Conservation (phyloP, 345 rosid genomes). For the Angophora floribunda region DNA sequence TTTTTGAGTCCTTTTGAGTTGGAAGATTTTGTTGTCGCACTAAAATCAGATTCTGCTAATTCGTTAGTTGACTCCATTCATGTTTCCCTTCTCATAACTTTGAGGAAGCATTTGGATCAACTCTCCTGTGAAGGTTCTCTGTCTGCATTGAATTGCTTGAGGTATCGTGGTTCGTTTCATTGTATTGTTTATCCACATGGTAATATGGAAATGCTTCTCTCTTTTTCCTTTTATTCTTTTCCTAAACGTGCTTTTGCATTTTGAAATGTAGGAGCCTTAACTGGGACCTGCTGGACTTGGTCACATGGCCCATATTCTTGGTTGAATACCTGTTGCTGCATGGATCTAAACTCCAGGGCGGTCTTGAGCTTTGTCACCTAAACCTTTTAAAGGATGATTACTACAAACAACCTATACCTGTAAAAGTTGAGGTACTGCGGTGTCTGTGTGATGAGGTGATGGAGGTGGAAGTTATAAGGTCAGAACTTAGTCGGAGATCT, state of each 20-base stretch:
- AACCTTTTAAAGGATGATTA: constrained; percentile 58
- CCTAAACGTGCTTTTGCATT: background rate
- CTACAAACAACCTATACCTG: constrained; percentile 52
- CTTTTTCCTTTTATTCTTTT: constrained; percentile 7
- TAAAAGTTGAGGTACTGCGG: constrained; percentile 64
- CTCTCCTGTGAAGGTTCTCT: constrained; percentile 67
- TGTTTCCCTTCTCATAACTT: constrained; percentile 63
- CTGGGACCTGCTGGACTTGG: constrained; percentile 70
- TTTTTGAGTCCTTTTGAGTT: constrained; percentile 91
- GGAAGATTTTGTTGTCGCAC: constrained; percentile 71
- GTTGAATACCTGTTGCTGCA: constrained; percentile 63
- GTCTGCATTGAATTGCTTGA: constrained; percentile 80
- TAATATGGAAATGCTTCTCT: background rate
- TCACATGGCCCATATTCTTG: constrained; percentile 87
- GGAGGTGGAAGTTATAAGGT: constrained; percentile 63
- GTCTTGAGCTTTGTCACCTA: constrained; percentile 44
- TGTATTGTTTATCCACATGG: background rate
- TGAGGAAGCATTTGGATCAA: constrained; percentile 69
- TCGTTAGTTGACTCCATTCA: constrained; percentile 75
- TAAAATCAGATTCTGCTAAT: constrained; percentile 45
- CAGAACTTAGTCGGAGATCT: constrained; percentile 69
- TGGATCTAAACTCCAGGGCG: constrained; percentile 40
- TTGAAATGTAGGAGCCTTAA: constrained; percentile 75
- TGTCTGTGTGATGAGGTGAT: constrained; percentile 77
- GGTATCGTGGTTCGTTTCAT: constrained; percentile 35